Percentiles rank a stretch among this genome's conserved stretches.
These are phyloP conservation scores for Hypoxylon rickii DNA, from an alignment of 495 filamentous ascomycete species.

Conservation along the genomic window DNA sequence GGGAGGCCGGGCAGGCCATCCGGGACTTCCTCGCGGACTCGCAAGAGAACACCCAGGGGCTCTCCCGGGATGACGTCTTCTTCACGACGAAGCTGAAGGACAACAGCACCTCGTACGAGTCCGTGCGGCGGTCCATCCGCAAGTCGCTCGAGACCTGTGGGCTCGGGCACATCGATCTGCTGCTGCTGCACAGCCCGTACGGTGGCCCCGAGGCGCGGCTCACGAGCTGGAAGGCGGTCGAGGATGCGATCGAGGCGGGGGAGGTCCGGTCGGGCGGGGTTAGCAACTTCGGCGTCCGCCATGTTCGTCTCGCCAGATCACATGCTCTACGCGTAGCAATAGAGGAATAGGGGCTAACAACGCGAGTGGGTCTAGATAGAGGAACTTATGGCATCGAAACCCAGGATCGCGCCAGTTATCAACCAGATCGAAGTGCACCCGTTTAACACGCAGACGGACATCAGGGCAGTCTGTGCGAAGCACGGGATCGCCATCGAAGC, in stretches of 20 bases:
- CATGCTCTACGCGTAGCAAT: background rate
- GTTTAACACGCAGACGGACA: conserved; percentile 65
- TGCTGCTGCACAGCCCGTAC: conserved; percentile 68
- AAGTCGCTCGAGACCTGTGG: conserved; percentile 58
- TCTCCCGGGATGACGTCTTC: conserved; percentile 64
- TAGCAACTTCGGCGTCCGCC: conserved; percentile 69
- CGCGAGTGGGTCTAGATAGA: conserved; percentile 50
- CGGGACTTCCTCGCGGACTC: conserved; percentile 48
- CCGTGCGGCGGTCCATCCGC: conserved; percentile 59
- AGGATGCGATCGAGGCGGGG: conserved; percentile 65
- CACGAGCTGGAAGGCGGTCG: conserved; percentile 67
- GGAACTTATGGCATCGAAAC: conserved; percentile 62
- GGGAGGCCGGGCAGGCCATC: conserved; percentile 63
- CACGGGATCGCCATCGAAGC: conserved; percentile 65
- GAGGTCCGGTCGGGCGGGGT: conserved; percentile 65
- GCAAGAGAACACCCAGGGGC: conserved; percentile 41
- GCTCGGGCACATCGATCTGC: conserved; percentile 72
- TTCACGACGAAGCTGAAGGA: conserved; percentile 69
- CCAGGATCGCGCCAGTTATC: conserved; percentile 57
- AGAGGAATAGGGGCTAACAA: background rate
- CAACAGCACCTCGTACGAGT: conserved; percentile 60
- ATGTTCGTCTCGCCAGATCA: conserved; percentile 48
- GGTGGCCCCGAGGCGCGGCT: conserved; percentile 63
- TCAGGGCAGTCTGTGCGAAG: conserved; percentile 58
- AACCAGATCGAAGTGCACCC: conserved; percentile 76